A percentile compares a stretch with the other conserved stretches of the same genome.
These are phyloP conservation scores for Linnemannia elongata DNA, from an alignment of 192 early-diverging fungal genomes.

Conservation along the genomic window DNA sequence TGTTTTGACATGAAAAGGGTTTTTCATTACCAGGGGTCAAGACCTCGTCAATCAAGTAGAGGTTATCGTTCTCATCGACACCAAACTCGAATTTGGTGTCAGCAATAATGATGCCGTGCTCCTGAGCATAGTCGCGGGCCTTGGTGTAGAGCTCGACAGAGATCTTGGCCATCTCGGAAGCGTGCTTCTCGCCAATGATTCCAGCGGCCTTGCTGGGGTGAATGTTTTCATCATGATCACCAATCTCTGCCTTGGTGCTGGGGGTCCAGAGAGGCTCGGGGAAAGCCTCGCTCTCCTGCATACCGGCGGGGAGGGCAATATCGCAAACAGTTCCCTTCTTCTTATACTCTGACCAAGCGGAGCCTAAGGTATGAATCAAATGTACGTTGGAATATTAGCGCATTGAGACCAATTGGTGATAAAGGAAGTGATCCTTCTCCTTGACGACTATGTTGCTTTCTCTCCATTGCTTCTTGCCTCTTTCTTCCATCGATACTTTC, in stretches of 20 bases:
- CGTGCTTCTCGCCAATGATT: constrained; percentile 87
- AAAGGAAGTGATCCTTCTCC: neutral
- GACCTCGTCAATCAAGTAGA: constrained; percentile 96
- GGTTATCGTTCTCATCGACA: constrained; percentile 80
- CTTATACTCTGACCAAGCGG: constrained; percentile 96
- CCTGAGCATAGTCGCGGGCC: constrained; percentile 86
- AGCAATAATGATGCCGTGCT: constrained; percentile 96
- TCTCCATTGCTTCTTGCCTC: too few species aligned
- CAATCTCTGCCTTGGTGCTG: constrained; percentile 98
- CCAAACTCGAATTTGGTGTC: constrained; percentile 99
- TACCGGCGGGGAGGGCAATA: constrained; percentile 82
- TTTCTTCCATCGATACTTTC: too few species aligned
- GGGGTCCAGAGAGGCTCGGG: constrained; percentile 92
- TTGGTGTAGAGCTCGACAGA: constrained; percentile 88
- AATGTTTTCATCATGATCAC: constrained; percentile 99
- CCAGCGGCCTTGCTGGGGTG: constrained; percentile 90
- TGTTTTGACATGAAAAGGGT: neutral
- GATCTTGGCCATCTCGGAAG: constrained; percentile 78
- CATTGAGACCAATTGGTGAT: neutral
- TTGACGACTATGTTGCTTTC: neutral
- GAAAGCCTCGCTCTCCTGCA: constrained; percentile 90
- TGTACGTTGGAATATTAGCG: constrained; percentile 1
- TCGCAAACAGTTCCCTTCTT: constrained; percentile 94
- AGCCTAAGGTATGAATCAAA: constrained; percentile 64
- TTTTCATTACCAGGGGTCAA: constrained; percentile 85